A percentile compares a stretch with the other conserved stretches of the same genome.
phyloP scores from a whole-genome alignment of 768 basidiomycete species.

The Hericium rajendrae region DNA sequence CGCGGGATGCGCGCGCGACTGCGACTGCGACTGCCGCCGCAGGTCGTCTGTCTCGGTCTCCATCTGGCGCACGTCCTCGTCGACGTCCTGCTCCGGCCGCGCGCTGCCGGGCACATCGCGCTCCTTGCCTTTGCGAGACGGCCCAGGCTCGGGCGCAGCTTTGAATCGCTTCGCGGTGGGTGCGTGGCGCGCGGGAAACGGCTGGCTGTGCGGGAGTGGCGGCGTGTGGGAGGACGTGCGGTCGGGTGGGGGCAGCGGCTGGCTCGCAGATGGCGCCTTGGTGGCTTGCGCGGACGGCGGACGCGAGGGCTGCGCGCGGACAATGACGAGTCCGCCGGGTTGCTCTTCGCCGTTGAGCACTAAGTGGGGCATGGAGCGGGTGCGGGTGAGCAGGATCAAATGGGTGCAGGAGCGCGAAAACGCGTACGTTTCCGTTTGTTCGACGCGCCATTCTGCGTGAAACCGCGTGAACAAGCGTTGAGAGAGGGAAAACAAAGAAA shows the following conservation, averaged over 20 bases:
- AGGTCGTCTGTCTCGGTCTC: slow-evolving; percentile 59
- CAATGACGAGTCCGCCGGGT: slow-evolving; percentile 54
- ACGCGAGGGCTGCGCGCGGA: slow-evolving; percentile 39
- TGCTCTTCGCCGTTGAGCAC: slow-evolving; percentile 52
- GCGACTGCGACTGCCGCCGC: slow-evolving; percentile 48
- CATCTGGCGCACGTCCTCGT: slow-evolving; percentile 65
- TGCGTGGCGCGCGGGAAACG: slow-evolving; percentile 24
- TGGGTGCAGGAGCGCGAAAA: slow-evolving; percentile 4
- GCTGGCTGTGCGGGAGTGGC: slow-evolving; percentile 5
- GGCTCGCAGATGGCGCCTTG: slow-evolving; percentile 18
- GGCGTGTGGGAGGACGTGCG: not conserved
- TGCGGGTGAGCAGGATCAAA: slow-evolving; percentile 12
- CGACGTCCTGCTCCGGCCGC: slow-evolving; percentile 43
- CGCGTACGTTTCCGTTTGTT: slow-evolving; percentile 52
- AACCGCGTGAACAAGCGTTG: not conserved
- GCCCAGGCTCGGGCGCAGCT: slow-evolving; percentile 20
- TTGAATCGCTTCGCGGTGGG: slow-evolving; percentile 49
- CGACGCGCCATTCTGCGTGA: slow-evolving; percentile 20
- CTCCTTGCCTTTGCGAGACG: slow-evolving; percentile 24
- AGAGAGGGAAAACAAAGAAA: not conserved
- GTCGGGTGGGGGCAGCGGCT: slow-evolving; percentile 6
- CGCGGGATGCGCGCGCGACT: slow-evolving; percentile 17
- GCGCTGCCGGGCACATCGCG: slow-evolving; percentile 27
- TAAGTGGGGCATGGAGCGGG: slow-evolving; percentile 10
- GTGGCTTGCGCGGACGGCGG: slow-evolving; percentile 20